Evolutionary conservation across 2,329 filamentous ascomycete species (phyloP).

Genomic region (Clonostachys rosea): DNA sequence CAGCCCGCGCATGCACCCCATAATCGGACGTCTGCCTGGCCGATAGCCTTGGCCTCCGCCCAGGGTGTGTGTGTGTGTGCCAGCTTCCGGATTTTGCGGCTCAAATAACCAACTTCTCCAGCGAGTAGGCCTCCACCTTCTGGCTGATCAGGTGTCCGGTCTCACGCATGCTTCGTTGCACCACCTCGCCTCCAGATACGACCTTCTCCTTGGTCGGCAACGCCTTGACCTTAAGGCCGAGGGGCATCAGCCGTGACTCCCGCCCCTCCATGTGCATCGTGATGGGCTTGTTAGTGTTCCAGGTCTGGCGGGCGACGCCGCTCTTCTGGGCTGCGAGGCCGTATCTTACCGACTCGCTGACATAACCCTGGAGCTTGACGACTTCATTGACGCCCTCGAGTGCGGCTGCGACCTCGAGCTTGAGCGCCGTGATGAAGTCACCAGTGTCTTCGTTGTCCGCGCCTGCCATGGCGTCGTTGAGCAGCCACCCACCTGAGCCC

Average conservation of each 20-base stretch:
- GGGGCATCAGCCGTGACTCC: conserved; percentile 55
- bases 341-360: conserved; percentile 64
- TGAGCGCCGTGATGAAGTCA: conserved; percentile 61
- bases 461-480: conserved; percentile 48
- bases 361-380: conserved; percentile 56
- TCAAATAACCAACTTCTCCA: conserved; percentile 69
- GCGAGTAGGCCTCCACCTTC: conserved; percentile 76
- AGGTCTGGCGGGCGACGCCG: conserved; percentile 14
- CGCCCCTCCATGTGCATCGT: conserved; percentile 31
- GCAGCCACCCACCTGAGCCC: conserved; percentile 69
- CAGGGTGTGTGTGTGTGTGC: no score
- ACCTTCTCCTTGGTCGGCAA: conserved; percentile 52
- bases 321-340: conserved; percentile 33
- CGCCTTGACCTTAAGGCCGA: conserved; percentile 63
- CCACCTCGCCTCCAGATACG: conserved; percentile 64
- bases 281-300: conserved; percentile 36
- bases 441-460: conserved; percentile 44
- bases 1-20: no score
- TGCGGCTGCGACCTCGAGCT: conserved; percentile 65
- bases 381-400: conserved; percentile 70
- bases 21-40: no score
- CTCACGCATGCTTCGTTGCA: conserved; percentile 66
- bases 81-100: neutral
- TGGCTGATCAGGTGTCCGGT: conserved; percentile 74
- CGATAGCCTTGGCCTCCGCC: no score